Evolutionary conservation across 179 eudicot genomes (phyloP), one percentile per base, ranked within the genome.

Genomic region (Monotropa hypopitys): DNA sequence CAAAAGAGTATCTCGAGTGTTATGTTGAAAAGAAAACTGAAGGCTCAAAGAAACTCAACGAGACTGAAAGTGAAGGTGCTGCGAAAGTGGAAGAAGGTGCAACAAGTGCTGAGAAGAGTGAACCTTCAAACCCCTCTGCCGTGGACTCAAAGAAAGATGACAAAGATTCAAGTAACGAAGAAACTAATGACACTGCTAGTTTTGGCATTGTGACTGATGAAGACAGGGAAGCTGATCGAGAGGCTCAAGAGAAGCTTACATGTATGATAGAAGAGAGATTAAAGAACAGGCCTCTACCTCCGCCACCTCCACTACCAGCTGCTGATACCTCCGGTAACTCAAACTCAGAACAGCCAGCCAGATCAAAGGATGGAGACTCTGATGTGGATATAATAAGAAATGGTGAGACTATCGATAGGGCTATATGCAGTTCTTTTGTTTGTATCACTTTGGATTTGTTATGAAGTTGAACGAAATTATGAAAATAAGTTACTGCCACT

Each of bases 161-260:
- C 40, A 77, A 73, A 49, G 92, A 91, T 7, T 78, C 79, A 13
- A 85, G 76, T 49, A 86, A 79, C 57, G 91, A 89, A 81, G 95
- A 90, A 68, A 90, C 83, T 51, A 76, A 73, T 59, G 93, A 89
- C 45, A 26, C 74, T 70, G 61, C 88, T 23, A 86, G 65, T 78
- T 93, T 91, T 86, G 97, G 98, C 67, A 89, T 90, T 80, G 92
- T 91, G 68, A 90, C 90, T 49, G 94, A 89, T 78, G 96, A 93
- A 75, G 99, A 96, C 77, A 87, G 84, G 73, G 87, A 85, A 81
- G 87, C 92, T 78, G 99, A 96, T 32, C 86, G 81, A 51, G 94
- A 84, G 80, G 92, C 86, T 75, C 80, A 76, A 53, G 98, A 89
- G 82, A 93, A 93, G 85, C 88, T 96, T 77, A 80, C 84, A 33